Evolutionary conservation across 2,329 filamentous ascomycete genomes (phyloP), one percentile per base, ranked within the genome.

Genomic region (Tolypocladium album): DNA sequence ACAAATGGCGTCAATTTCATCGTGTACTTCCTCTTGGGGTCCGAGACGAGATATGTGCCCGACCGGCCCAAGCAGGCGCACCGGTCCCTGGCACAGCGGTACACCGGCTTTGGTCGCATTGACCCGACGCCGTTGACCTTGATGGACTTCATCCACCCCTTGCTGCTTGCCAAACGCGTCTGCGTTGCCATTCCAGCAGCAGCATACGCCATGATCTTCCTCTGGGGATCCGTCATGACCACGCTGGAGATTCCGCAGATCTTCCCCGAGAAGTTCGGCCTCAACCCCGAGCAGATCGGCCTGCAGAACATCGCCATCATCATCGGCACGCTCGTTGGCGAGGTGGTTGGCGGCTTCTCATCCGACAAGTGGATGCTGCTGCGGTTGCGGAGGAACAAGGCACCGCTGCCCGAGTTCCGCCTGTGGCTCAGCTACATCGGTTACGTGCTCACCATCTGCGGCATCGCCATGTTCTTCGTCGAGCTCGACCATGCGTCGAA

Each of bases 241-340:
- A 82, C 82, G 0, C 78, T 86, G 34, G 83, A 86, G 64, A 80
- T 86, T 4, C 83, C 83, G 0, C 81, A 85, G 60, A 74, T 86
- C 1, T 82, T 84, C 62, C 74, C 77, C 7, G 69, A 75, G 40
- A 80, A 80, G 61, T 87, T 84, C 60, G 76, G 76, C 17, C 79
- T 86, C 71, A 80, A 82, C 65, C 69, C 80, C 0, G 77, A 86
- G 67, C 78, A 85, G 61, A 74, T 85, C 8, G 83, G 83, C 0
- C 75, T 86, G 1, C 82, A 86, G 61, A 83, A 82, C 64, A 70
- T 85, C 9, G 78, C 78, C 3, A 72, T 85, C 56, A 81, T 86
- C 56, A 74, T 85, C 40, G 83, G 84, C 1, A 79, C 77, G 1
- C 67, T 85, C 5, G 72, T 85, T 12, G 83, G 83, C 24, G 83